phyloP scores from a whole-genome alignment of 2,329 filamentous ascomycete genomes.

The Monilinia fructigena region DNA sequence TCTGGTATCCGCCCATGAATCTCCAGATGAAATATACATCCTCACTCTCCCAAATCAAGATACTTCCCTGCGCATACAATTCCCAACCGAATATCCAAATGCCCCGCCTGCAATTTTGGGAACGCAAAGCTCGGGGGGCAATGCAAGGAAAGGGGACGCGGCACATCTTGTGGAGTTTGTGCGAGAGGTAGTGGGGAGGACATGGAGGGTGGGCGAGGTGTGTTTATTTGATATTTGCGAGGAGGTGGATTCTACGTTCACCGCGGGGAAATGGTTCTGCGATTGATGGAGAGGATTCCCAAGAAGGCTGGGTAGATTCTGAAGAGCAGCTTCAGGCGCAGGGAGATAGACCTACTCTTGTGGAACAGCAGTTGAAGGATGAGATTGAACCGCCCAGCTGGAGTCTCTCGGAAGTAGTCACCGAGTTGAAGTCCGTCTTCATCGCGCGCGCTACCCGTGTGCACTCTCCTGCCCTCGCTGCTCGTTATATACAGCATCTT shows the following conservation, averaged over 20 bases:
- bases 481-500: slow-evolving; percentile 69
- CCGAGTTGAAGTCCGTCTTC: slow-evolving; percentile 86
- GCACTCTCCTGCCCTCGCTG: slow-evolving; percentile 67
- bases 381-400: slow-evolving; percentile 52
- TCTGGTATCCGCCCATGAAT: slow-evolving; percentile 46
- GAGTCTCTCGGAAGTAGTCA: slow-evolving; percentile 69
- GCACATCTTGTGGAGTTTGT: slow-evolving; percentile 68
- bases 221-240: slow-evolving; percentile 93
- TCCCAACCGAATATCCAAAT: slow-evolving; percentile 72
- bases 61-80: slow-evolving; percentile 62
- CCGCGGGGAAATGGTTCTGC: background rate
- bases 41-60: slow-evolving; percentile 63
- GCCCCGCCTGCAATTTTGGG: slow-evolving; percentile 71
- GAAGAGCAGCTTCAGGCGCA: background rate
- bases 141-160: slow-evolving; percentile 68
- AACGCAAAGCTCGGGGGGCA: slow-evolving; percentile 72
- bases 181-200: slow-evolving; percentile 61
- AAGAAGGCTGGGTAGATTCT: background rate
- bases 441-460: slow-evolving; percentile 74
- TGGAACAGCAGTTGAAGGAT: slow-evolving; percentile 26
- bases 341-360: background rate
- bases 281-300: background rate
- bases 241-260: slow-evolving; percentile 48
- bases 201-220: slow-evolving; percentile 72
- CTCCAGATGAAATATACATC: slow-evolving; percentile 49